These are phyloP conservation scores for Ceratobasidium sp. DNA, from an alignment of 1,284 basidiomycete genomes.

Conservation along the genomic window DNA sequence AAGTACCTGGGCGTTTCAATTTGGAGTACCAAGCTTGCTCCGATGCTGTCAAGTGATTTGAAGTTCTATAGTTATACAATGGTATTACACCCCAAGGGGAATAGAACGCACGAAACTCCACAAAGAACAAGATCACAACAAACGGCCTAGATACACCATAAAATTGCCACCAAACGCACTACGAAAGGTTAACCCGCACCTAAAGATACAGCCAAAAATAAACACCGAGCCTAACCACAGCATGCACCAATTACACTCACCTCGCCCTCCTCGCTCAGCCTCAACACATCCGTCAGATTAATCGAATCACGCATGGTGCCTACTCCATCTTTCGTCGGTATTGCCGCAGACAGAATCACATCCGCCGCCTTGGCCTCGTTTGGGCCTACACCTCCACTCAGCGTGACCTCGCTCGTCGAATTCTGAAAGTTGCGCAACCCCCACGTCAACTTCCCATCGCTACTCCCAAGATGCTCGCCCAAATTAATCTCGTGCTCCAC, in stretches of 20 bases:
- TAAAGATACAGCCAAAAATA: background rate
- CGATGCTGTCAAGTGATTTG: no score
- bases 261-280: constrained; percentile 19
- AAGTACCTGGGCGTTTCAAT: no score
- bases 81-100: no score
- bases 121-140: background rate
- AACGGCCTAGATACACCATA: background rate
- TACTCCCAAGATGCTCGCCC: constrained; percentile 10
- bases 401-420: constrained; percentile 11
- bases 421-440: constrained; percentile 16
- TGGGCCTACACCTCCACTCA: constrained; percentile 2
- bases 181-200: constrained; percentile 8
- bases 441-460: background rate
- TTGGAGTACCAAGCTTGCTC: no score
- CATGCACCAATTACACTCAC: background rate
- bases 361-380: constrained; percentile 7
- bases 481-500: constrained; percentile 16
- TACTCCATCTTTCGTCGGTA: background rate
- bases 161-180: background rate
- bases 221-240: background rate
- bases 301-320: background rate
- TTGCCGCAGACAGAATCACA: constrained; percentile 1
- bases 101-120: background rate
- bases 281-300: constrained; percentile 5
- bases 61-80: no score